Base-by-base conservation (phyloP, 805 yeast genomes). In the Kodamaea sagamina region DNA sequence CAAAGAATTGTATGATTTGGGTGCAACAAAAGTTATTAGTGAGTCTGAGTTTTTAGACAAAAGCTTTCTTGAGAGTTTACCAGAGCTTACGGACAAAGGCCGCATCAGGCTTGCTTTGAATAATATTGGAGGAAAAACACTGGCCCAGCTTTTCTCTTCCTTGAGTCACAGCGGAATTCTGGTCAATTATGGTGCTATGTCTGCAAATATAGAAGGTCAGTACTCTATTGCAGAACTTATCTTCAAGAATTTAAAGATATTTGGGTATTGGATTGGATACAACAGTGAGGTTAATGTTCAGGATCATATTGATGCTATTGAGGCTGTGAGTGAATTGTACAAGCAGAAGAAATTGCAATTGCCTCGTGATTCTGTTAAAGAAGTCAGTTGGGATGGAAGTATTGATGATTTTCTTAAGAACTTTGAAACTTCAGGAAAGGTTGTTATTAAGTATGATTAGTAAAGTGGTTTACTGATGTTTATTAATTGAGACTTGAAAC, bases 251-350 rank as follows among this genome's bases (percentile, higher is more conserved):
- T 48, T 65, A 39, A 54, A 61, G 13, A 50, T 62, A 17, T 51
- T 43, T 12, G 58, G 64, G 11, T 65, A 59, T 52, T 65, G 70
- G 69, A 51, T 64, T 32, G 62, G 63, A 22, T 43, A 54, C n/a
- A 63, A 63, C 43, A 54, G 49, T 32, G 41, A 43, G 26, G 29
- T 24, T 4, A 32, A 84, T 51, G 92, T 93, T 3, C 72, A 74
- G 24, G 71, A 73, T 27, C 85, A 86, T 59, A 69, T 72, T 32
- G 67, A 69, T 3, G 19, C 84, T n/a, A 70, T 86, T 22, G 49
- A 66, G 6, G 77, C 71, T 25, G 68, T 89, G 34, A 68, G 84
- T 32, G 67, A 77, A 36, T 65, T 84, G 50, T 83, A 82, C 61
- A 68, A 80, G n/a, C 15, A 27, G 10, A 27, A 27, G 31, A 12